Percentiles rank a stretch among this genome's conserved stretches.
phyloP scores from a whole-genome alignment of 75 land plant species.

The Pinus albicaulis region DNA sequence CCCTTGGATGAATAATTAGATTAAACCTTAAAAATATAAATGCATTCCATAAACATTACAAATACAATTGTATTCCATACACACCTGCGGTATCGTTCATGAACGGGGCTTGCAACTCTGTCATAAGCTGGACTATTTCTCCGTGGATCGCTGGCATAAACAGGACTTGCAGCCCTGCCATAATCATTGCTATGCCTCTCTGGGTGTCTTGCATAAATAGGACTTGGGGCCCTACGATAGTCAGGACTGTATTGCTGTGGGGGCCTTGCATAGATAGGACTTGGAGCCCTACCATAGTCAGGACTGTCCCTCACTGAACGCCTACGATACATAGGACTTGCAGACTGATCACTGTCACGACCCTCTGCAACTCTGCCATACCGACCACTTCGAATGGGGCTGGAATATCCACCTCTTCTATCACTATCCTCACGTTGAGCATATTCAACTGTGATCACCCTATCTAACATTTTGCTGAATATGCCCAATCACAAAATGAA shows the following conservation, averaged over 20 bases:
- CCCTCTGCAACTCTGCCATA: constrained; percentile 28
- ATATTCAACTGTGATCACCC: constrained; percentile 90
- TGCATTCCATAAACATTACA: background rate
- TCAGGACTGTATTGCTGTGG: constrained; percentile 15
- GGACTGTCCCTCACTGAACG: constrained; percentile 13
- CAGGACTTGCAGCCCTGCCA: constrained; percentile 29
- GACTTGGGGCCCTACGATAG: constrained; percentile 19
- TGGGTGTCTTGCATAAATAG: background rate
- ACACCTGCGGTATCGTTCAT: constrained; percentile 30
- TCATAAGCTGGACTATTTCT: background rate
- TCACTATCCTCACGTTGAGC: constrained; percentile 85
- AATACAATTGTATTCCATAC: no score
- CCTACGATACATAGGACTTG: constrained; percentile 11
- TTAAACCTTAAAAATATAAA: no score
- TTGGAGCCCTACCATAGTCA: constrained; percentile 28
- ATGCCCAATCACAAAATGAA: background rate
- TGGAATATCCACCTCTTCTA: constrained; percentile 44
- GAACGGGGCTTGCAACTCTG: background rate
- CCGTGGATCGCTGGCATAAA: constrained; percentile 19
- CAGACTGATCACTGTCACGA: constrained; percentile 20
- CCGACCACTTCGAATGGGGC: constrained; percentile 47
- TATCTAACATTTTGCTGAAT: constrained; percentile 74
- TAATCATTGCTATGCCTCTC: constrained; percentile 38
- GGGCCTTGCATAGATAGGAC: constrained; percentile 16
- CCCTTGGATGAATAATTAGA: no score